These are phyloP conservation scores for Colletotrichum siamense DNA, from an alignment of 2,329 filamentous ascomycete genomes.

Conservation along the genomic window DNA sequence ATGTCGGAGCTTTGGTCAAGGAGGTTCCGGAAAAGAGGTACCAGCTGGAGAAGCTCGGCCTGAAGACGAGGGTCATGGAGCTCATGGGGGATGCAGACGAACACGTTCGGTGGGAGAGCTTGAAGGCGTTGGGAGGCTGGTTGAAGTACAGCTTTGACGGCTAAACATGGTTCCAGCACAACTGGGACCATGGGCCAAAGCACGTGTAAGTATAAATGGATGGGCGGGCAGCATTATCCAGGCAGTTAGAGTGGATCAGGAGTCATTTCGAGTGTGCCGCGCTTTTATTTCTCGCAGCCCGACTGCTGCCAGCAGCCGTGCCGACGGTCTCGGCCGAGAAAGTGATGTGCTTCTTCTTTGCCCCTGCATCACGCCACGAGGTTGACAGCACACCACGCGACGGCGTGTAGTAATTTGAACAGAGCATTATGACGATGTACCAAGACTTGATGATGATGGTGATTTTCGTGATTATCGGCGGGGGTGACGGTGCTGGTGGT, in stretches of 20 bases:
- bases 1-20: constrained; percentile 86
- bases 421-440: not conserved
- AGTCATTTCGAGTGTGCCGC: not conserved
- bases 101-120: constrained; percentile 88
- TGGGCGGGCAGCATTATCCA: constrained; percentile 7
- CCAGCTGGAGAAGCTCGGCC: constrained; percentile 80
- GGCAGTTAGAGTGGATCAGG: constrained; percentile 20
- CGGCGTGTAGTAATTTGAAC: not conserved
- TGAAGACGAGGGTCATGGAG: constrained; percentile 91
- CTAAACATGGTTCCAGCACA: not conserved
- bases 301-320: not conserved
- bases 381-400: not conserved
- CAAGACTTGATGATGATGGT: not conserved
- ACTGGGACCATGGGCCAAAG: not conserved
- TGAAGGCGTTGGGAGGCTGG: constrained; percentile 77
- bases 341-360: not conserved
- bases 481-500: not conserved
- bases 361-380: not conserved
- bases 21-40: constrained; percentile 85
- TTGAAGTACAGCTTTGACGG: constrained; percentile 67
- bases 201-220: constrained; percentile 18
- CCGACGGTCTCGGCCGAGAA: not conserved
- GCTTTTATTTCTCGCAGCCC: not conserved
- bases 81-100: constrained; percentile 91
- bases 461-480: not conserved